These are phyloP conservation scores for Macrolepiota dolichaula DNA, from an alignment of 768 basidiomycete species.

Conservation along the genomic window DNA sequence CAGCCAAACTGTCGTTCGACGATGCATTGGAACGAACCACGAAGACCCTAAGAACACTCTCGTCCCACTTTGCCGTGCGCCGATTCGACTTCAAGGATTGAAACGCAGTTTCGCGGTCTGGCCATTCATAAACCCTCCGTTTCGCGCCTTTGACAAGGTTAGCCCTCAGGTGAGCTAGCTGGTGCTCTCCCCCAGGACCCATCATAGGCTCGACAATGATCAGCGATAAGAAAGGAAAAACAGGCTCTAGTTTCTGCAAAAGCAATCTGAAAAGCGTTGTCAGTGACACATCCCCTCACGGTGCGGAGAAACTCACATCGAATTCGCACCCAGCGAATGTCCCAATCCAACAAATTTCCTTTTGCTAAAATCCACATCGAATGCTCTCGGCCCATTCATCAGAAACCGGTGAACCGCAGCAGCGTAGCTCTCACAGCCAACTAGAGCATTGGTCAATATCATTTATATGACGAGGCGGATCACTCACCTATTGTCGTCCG, in stretches of 20 bases:
- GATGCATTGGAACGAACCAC: constrained; percentile 34
- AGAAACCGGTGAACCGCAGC: constrained; percentile 57
- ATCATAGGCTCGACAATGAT: constrained; percentile 67
- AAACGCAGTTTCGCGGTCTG: constrained; percentile 29
- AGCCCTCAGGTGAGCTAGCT: constrained; percentile 36
- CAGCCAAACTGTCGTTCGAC: not conserved
- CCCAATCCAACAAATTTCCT: constrained; percentile 61
- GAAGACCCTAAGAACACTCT: constrained; percentile 46
- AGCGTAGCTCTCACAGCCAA: constrained; percentile 65
- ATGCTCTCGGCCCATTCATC: constrained; percentile 27
- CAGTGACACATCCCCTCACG: not conserved
- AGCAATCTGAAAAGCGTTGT: constrained; percentile 38
- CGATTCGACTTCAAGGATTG: constrained; percentile 7
- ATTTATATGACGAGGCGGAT: not conserved
- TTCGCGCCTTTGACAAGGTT: constrained; percentile 44
- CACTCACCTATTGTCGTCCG: constrained; percentile 45
- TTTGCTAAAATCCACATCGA: constrained; percentile 41
- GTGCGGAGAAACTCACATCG: constrained; percentile 44
- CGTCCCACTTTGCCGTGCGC: constrained; percentile 47
- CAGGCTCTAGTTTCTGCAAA: constrained; percentile 45
- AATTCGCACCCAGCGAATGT: constrained; percentile 65
- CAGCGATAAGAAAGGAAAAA: constrained; percentile 44
- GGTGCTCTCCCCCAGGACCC: constrained; percentile 43
- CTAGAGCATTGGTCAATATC: constrained; percentile 25
- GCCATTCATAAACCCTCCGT: constrained; percentile 52